Evolutionary conservation across 140 eudicot species (phyloP).

Genomic region (Anethum foeniculum): DNA sequence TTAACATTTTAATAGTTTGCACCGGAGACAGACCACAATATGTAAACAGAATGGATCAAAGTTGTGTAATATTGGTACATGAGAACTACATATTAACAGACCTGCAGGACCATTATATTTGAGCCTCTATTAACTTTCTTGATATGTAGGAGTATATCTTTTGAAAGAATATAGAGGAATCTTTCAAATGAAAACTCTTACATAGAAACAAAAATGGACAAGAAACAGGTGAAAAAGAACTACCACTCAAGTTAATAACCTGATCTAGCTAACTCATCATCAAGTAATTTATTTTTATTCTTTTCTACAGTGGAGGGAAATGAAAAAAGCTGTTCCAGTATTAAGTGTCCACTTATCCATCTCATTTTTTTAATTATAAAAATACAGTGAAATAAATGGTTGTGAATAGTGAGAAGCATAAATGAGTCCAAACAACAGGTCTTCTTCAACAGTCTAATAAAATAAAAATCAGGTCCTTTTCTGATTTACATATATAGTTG

Average conservation of each 20-base stretch:
- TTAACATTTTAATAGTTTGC: background rate
- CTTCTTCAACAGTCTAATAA: background rate
- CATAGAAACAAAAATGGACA: background rate
- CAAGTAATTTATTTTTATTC: background rate
- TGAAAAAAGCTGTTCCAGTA: background rate
- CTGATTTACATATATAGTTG: background rate
- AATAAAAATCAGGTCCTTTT: background rate
- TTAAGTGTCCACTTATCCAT: background rate
- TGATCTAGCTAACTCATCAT: conserved; percentile 3
- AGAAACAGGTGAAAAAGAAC: background rate
- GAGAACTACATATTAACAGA: background rate
- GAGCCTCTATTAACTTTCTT: background rate
- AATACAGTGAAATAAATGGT: conserved; percentile 2
- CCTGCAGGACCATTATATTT: background rate
- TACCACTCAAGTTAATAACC: conserved; percentile 1
- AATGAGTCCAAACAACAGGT: conserved; percentile 1
- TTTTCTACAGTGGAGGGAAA: conserved; percentile 1
- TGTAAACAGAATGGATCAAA: background rate
- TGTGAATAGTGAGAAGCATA: background rate
- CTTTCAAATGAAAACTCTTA: background rate
- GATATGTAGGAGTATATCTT: background rate
- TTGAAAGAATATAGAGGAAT: background rate
- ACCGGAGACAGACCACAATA: background rate
- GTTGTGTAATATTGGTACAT: background rate
- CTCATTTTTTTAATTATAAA: background rate